phyloP scores from a whole-genome alignment of 352 stramenopile genomes.

The Globisporangium orthogonon region DNA sequence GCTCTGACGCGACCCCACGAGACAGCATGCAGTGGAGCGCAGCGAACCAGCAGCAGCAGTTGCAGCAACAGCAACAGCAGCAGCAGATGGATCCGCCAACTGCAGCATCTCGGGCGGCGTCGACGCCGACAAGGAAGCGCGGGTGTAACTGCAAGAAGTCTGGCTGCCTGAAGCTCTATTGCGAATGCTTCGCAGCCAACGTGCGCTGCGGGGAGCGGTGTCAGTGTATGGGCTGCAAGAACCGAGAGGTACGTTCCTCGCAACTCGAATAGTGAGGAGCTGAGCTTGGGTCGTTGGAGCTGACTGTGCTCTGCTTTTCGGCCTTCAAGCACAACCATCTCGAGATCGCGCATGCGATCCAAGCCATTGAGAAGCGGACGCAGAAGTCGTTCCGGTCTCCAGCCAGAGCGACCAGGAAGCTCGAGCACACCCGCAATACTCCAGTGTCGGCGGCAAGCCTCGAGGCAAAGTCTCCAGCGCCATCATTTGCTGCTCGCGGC shows the following conservation, averaged over 20 bases:
- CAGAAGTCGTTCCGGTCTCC: slow-evolving; percentile 43
- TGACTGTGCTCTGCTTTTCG: not conserved
- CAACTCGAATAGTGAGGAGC: not conserved
- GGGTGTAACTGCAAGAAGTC: slow-evolving; percentile 96
- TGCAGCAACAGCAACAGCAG: not conserved
- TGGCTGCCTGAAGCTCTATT: slow-evolving; percentile 93
- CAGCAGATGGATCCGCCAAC: too few relatives aligned
- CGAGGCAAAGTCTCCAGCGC: not conserved
- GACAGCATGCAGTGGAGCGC: not conserved
- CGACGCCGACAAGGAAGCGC: slow-evolving; percentile 18
- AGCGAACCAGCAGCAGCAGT: not conserved
- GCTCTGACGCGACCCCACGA: not conserved
- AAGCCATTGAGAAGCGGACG: slow-evolving; percentile 43
- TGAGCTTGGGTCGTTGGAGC: not conserved
- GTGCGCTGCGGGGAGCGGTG: slow-evolving; percentile 53
- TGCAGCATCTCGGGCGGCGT: not conserved
- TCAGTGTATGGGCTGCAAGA: slow-evolving; percentile 74
- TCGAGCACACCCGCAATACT: slow-evolving; percentile 15
- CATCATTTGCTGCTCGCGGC: not conserved
- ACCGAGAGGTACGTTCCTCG: slow-evolving; percentile 27
- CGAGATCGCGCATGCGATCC: slow-evolving; percentile 50
- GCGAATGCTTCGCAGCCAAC: slow-evolving; percentile 65
- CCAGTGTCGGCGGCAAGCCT: not conserved
- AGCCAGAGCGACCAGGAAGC: slow-evolving; percentile 15
- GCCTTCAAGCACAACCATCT: slow-evolving; percentile 31